Percentiles rank a stretch among this genome's conserved stretches.
Conservation (phyloP, 441 rosid species). For the Kokia cookei region DNA sequence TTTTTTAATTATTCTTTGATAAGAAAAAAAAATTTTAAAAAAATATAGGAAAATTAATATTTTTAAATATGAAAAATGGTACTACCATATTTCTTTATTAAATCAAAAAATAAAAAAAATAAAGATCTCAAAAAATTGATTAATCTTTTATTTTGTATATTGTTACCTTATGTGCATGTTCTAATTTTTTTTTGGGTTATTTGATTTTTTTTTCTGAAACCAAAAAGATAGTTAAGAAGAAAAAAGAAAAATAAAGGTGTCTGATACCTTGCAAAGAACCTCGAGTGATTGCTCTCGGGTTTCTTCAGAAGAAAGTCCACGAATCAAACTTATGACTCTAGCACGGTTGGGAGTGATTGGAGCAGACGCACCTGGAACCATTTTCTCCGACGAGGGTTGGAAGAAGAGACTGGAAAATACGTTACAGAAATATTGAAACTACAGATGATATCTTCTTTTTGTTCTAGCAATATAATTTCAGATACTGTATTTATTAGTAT, state of each 20-base stretch:
- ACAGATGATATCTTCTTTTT: background rate
- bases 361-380: background rate
- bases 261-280: constrained; percentile 26
- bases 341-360: background rate
- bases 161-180: background rate
- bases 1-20: background rate
- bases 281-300: constrained; percentile 23
- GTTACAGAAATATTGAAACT: background rate
- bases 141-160: background rate
- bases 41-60: background rate
- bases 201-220: background rate
- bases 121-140: background rate
- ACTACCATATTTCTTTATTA: too few species aligned
- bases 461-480: background rate
- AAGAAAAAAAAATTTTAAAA: background rate
- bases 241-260: too few species aligned
- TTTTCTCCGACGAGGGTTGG: background rate
- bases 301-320: constrained; percentile 12
- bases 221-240: background rate
- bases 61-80: background rate
- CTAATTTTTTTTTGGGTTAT: background rate
- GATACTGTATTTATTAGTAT: background rate
- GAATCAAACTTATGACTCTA: constrained; percentile 20
- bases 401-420: too few species aligned
- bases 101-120: too few species aligned